A percentile compares a stretch with the other conserved stretches of the same genome.
Conservation (phyloP, 2,329 filamentous ascomycete genomes). For the Penicillium sp. region DNA sequence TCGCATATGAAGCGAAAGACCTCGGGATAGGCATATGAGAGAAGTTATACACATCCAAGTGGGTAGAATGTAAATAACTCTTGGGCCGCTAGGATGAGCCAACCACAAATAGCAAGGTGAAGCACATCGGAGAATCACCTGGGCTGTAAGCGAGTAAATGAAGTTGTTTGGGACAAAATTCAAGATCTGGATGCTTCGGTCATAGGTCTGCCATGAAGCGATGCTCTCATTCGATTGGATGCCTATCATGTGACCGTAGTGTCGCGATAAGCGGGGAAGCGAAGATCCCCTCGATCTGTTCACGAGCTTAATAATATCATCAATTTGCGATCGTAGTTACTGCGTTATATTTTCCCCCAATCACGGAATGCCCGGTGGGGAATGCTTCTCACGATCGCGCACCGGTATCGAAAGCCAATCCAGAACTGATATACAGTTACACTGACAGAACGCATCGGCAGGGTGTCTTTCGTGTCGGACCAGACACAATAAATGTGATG, state of each 20-base stretch:
- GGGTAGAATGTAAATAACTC: too few species aligned
- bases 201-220: neutral
- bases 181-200: neutral
- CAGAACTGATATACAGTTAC: neutral
- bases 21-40: too few species aligned
- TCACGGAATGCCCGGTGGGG: constrained; percentile 14
- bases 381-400: constrained; percentile 20
- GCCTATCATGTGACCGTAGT: constrained; percentile 18
- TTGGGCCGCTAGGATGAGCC: too few species aligned
- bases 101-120: too few species aligned
- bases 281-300: neutral
- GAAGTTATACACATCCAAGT: too few species aligned
- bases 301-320: neutral
- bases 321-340: neutral
- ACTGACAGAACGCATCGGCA: constrained; percentile 1
- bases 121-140: too few species aligned
- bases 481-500: constrained; percentile 26
- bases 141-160: too few species aligned
- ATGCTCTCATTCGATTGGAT: neutral
- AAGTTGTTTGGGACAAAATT: too few species aligned
- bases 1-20: too few species aligned
- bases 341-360: neutral
- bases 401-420: constrained; percentile 12
- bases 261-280: constrained; percentile 16
- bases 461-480: constrained; percentile 23